Evolutionary conservation across 2,329 filamentous ascomycete genomes (phyloP).

Genomic region (Ophiocordyceps sinensis): DNA sequence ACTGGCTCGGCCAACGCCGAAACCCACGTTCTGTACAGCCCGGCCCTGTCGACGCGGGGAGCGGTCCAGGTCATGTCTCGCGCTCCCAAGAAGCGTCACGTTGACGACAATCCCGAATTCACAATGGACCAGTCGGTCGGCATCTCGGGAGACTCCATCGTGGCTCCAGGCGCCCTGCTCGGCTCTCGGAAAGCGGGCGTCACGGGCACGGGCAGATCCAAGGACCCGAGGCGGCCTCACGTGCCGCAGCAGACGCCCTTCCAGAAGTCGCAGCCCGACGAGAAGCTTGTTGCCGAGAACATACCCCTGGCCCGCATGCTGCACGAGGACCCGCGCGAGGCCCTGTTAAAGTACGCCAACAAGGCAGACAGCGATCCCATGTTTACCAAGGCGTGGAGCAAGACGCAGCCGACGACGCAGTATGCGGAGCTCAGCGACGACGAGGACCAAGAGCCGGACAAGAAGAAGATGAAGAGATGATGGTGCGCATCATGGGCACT

Average conservation of each 20-base stretch:
- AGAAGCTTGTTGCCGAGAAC: slow-evolving; percentile 73
- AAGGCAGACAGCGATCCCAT: slow-evolving; percentile 84
- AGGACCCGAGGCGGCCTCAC: slow-evolving; percentile 73
- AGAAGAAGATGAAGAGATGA: slow-evolving; percentile 45
- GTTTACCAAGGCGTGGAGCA: slow-evolving; percentile 87
- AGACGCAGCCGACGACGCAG: slow-evolving; percentile 82
- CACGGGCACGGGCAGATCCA: slow-evolving; percentile 61
- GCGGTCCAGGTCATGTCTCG: slow-evolving; percentile 84
- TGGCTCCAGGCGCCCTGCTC: slow-evolving; percentile 49
- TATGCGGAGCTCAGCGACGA: slow-evolving; percentile 84
- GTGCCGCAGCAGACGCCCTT: slow-evolving; percentile 79
- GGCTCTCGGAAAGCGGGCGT: slow-evolving; percentile 48
- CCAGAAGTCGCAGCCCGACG: slow-evolving; percentile 77
- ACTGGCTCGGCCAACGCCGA: slow-evolving; percentile 86
- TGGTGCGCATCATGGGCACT: not conserved
- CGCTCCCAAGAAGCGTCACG: slow-evolving; percentile 84
- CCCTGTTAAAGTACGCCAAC: slow-evolving; percentile 86
- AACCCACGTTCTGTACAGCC: slow-evolving; percentile 82
- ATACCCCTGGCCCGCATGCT: slow-evolving; percentile 87
- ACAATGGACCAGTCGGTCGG: slow-evolving; percentile 74
- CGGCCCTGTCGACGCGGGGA: slow-evolving; percentile 64
- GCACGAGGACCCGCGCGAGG: slow-evolving; percentile 90
- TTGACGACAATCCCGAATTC: slow-evolving; percentile 80
- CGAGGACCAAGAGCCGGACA: slow-evolving; percentile 57
- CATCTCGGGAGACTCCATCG: slow-evolving; percentile 68